Conservation (phyloP, 352 stramenopile species). For the Blastocystis sp. region DNA sequence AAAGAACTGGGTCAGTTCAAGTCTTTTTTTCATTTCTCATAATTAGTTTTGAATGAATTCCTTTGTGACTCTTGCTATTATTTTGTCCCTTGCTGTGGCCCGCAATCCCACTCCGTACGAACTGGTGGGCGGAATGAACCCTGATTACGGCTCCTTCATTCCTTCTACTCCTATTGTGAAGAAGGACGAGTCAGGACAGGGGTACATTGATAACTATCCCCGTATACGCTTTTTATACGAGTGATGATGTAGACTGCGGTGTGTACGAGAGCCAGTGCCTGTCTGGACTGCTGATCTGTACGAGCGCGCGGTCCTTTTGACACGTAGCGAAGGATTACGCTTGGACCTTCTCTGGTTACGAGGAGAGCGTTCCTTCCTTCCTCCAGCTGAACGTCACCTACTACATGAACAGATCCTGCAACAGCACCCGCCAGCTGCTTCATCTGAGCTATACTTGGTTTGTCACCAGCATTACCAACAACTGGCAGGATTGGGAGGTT, state of each 20-base stretch:
- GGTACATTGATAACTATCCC: conserved; percentile 40
- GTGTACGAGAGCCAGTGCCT: conserved; percentile 59
- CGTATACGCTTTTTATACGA: not conserved
- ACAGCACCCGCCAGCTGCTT: conserved; percentile 6
- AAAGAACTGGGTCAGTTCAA: not conserved
- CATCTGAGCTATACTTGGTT: conserved; percentile 56
- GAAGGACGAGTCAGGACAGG: not conserved
- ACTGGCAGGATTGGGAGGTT: conserved; percentile 62
- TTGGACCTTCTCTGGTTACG: conserved; percentile 59
- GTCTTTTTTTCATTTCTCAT: not conserved
- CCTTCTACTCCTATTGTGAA: conserved; percentile 20
- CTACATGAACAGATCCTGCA: conserved; percentile 40
- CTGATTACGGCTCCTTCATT: conserved; percentile 16
- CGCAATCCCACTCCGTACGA: conserved; percentile 11
- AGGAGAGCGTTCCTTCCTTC: conserved; percentile 59
- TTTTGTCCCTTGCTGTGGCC: not conserved
- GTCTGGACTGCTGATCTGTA: conserved; percentile 12
- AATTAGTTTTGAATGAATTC: not conserved
- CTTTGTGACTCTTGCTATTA: not conserved
- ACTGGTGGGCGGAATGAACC: conserved; percentile 46
- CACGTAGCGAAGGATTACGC: not conserved
- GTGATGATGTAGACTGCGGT: conserved; percentile 51
- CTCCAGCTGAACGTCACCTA: conserved; percentile 59
- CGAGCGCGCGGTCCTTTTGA: not conserved
- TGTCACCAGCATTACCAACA: conserved; percentile 57